Percentiles rank a stretch among this genome's conserved stretches.
phyloP scores from a whole-genome alignment of 1,284 basidiomycete genomes.

The Cryptococcus sp. region DNA sequence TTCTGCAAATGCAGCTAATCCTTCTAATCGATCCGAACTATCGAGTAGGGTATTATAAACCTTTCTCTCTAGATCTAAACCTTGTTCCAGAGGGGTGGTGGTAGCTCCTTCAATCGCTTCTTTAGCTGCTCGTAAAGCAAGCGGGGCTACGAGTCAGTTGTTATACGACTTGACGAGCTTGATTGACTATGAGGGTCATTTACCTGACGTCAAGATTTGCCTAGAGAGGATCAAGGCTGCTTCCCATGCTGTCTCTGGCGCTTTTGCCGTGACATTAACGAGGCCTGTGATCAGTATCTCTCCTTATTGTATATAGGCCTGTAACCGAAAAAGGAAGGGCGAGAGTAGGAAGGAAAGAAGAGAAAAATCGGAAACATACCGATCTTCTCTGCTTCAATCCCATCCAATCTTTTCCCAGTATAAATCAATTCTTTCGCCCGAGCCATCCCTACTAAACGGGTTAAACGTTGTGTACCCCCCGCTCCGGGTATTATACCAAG shows the following conservation, averaged over 20 bases:
- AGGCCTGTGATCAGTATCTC: slow-evolving; percentile 13
- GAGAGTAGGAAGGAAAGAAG: no score
- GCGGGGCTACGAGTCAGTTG: slow-evolving; percentile 55
- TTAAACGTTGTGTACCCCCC: slow-evolving; percentile 85
- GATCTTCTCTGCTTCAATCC: slow-evolving; percentile 66
- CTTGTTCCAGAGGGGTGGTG: slow-evolving; percentile 70
- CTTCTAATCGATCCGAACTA: slow-evolving; percentile 76
- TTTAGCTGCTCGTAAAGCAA: slow-evolving; percentile 85
- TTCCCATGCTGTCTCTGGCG: slow-evolving; percentile 23
- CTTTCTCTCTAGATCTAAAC: slow-evolving; percentile 80
- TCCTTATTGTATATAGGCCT: background rate
- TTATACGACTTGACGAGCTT: slow-evolving; percentile 41
- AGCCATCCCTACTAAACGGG: slow-evolving; percentile 72
- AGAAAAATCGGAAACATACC: slow-evolving; percentile 53
- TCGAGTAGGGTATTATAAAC: slow-evolving; percentile 79
- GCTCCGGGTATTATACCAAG: slow-evolving; percentile 93
- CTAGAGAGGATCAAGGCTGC: slow-evolving; percentile 25
- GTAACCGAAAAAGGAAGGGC: background rate
- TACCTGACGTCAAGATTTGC: slow-evolving; percentile 36
- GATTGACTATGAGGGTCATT: background rate
- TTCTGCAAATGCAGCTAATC: slow-evolving; percentile 80
- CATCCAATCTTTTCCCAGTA: slow-evolving; percentile 64
- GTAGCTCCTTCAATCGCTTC: slow-evolving; percentile 75
- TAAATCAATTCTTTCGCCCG: slow-evolving; percentile 86
- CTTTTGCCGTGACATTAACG: slow-evolving; percentile 57